Percentiles rank a stretch among this genome's conserved stretches.
Conservation (phyloP, 169 alveolate genomes). For the Babesia caballi region DNA sequence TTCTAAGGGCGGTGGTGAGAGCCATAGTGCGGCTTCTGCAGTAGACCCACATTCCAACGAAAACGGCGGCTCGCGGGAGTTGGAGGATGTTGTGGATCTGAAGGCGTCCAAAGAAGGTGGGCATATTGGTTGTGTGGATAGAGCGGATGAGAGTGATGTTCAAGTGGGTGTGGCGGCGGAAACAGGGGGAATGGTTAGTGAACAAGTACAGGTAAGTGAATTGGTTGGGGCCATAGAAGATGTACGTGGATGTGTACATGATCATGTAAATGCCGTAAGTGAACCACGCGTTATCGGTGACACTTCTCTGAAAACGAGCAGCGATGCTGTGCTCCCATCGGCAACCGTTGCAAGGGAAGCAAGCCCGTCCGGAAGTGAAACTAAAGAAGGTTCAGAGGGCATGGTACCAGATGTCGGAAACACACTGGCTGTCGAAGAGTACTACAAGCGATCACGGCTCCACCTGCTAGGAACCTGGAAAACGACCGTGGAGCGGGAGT, state of each 20-base stretch:
- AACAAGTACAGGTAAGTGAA: too few species aligned
- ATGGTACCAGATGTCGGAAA: not conserved
- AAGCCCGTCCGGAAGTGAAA: not conserved
- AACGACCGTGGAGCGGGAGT: constrained; percentile 14
- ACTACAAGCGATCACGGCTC: constrained; percentile 17
- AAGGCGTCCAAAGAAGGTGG: not conserved
- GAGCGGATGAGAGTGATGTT: not conserved
- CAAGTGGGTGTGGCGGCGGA: not conserved
- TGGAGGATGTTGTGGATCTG: not conserved
- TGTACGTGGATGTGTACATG: too few species aligned
- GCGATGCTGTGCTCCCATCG: not conserved
- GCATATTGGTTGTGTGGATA: too few species aligned
- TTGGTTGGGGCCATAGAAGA: not conserved
- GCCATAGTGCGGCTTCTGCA: too few species aligned
- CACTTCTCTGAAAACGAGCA: not conserved
- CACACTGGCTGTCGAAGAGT: not conserved
- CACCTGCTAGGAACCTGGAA: constrained; percentile 26
- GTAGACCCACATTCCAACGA: too few species aligned
- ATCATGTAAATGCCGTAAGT: too few species aligned
- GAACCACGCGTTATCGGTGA: too few species aligned
- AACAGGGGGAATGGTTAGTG: too few species aligned
- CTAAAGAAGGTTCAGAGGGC: not conserved
- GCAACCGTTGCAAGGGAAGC: not conserved
- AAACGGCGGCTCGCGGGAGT: not conserved
- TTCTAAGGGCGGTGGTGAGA: not conserved